Evolutionary conservation across 768 basidiomycete genomes (phyloP), one percentile per base, ranked within the genome.

Genomic region (Suillus cothurnatus): DNA sequence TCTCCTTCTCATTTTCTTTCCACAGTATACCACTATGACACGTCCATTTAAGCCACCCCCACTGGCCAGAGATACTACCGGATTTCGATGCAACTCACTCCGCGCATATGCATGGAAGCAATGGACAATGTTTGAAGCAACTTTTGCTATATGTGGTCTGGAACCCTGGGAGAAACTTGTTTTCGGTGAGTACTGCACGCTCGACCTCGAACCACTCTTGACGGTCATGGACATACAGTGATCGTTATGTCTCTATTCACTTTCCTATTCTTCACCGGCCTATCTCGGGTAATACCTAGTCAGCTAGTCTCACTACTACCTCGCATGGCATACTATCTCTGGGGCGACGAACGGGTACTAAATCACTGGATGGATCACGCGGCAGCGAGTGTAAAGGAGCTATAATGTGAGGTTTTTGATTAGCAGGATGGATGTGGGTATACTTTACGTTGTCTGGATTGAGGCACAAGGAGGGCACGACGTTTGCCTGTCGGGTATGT

Each of bases 91-190:
- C 58, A 28, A 59, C 28, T 59, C 58, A 41, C 34, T 64, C 49
- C 11, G 68, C 62, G 56, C 62, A 0, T 63, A 63, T 66, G 53
- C 86, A 53, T 86, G 85, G 85, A 78, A 78, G 4, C 74, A 78
- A 71, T 76, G 83, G 65, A 77, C 86, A 39, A 80, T 82, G 79
- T 71, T 88, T 61, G 86, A 86, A 69, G 74, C 80, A 19, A 86
- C 85, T 1, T 83, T 85, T 63, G 87, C 79, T 1, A 72, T 87
- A 31, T 77, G 80, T 32, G 81, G 88, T 75, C 77, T 87, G 65
- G 86, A 88, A 73, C 80, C 83, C 57, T 88, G 87, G 87, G 88
- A 89, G 79, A 85, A 85, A 69, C 68, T 81, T 43, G 68, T 87
- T 56, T 76, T 86, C 63, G 65, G 87, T 87, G 70, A 67, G 86